These are phyloP conservation scores for Eimeria necatrix DNA, from an alignment of 169 alveolate genomes.

Conservation along the genomic window DNA sequence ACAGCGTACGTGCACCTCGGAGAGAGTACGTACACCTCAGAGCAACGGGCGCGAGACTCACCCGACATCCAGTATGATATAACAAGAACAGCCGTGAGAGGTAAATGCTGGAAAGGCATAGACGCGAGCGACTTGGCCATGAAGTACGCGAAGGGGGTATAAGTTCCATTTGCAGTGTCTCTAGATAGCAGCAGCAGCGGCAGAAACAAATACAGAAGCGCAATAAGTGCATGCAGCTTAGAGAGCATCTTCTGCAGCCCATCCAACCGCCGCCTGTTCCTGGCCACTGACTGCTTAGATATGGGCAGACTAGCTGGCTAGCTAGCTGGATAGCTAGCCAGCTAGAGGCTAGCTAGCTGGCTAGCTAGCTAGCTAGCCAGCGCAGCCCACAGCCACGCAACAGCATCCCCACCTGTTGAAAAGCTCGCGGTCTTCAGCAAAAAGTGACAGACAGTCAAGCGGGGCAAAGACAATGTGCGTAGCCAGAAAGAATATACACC, in stretches of 20 bases:
- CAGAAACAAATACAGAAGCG: not conserved
- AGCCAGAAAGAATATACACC: conserved; percentile 45
- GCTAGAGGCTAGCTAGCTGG: too few species aligned
- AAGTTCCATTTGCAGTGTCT: conserved; percentile 78
- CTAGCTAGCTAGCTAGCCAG: too few species aligned
- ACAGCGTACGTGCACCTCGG: too few species aligned
- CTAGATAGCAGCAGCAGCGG: conserved; percentile 6
- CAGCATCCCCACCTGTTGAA: conserved; percentile 49
- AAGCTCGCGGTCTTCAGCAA: conserved; percentile 51
- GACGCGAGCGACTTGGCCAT: conserved; percentile 73
- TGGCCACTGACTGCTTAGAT: too few species aligned
- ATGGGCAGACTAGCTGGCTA: too few species aligned
- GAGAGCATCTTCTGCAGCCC: not conserved
- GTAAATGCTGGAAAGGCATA: conserved; percentile 62
- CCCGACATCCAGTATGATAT: conserved; percentile 77
- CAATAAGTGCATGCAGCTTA: not conserved
- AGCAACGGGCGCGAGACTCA: not conserved
- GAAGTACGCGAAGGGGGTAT: conserved; percentile 62
- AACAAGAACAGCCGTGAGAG: conserved; percentile 6
- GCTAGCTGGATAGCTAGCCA: too few species aligned
- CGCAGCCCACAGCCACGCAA: too few species aligned
- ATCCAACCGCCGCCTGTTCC: too few species aligned
- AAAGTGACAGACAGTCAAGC: conserved; percentile 48
- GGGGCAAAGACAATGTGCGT: conserved; percentile 52
- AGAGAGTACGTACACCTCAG: too few species aligned